Base-by-base conservation (phyloP, 1,139 yeast genomes). In the Protomyces inundatus region DNA sequence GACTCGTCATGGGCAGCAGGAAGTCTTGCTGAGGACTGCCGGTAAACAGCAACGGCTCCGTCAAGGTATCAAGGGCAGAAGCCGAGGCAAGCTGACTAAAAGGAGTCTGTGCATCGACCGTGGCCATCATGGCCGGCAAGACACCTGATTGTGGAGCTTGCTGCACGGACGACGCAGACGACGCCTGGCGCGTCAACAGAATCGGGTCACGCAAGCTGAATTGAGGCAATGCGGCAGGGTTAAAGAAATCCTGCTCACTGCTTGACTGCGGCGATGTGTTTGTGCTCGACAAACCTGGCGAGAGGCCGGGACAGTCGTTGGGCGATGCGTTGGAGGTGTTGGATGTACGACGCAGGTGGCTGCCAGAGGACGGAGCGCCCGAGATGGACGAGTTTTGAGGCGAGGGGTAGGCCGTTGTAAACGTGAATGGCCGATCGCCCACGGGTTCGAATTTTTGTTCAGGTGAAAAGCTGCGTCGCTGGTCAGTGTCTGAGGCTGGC, bases 221-320 rank as follows among this genome's bases (percentile, higher is more conserved):
- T 32, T 30, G 52, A 4, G 62, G 62, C 56, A 58, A 40, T 3
- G 62, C 36, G 16, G 62, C 62, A 6, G 62, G 56, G 16, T 52
- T 52, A 35, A 58, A 42, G 7, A 42, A 58, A 35, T 58, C 62
- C 53, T 51, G 40, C 52, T 58, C 62, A 3, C 35, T 23, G 4
- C 40, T 42, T n/a, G 62, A 37, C 9, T 33, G 53, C 14, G 62
- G 62, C 37, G 62, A 58, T 6, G 55, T 52, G 48, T 51, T 33
- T n/a, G 62, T 51, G 35, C 56, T 51, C 23, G 52, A 58, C n/a
- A 52, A 16, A 34, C 62, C 54, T 1, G 62, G 62, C 16, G 48
- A 42, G 9, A 42, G 48, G 16, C 48, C 32, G 0, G 48, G 48
- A 14, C 48, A 42, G 23, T 42, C 48, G 9, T 10, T 23, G 10